Percentiles rank a stretch among this genome's conserved stretches.
phyloP scores from a whole-genome alignment of 345 rosid genomes.

The Draba incana region DNA sequence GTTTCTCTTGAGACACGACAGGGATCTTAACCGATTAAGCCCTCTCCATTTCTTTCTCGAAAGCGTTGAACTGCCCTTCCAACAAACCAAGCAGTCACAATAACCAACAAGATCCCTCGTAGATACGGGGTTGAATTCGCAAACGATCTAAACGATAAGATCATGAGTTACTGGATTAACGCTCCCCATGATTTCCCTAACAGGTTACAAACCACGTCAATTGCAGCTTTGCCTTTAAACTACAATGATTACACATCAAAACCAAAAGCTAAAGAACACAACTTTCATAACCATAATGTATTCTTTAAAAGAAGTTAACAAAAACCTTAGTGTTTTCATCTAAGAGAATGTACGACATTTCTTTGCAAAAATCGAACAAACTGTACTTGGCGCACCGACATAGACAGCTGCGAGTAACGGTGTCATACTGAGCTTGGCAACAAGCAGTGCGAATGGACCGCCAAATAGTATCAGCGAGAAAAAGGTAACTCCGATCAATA shows the following conservation, averaged over 20 bases:
- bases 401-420: constrained; percentile 96
- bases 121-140: constrained; percentile 96
- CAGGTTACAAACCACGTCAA: constrained; percentile 95
- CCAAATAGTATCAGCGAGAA: constrained; percentile 87
- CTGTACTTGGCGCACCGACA: constrained; percentile 98
- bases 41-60: constrained; percentile 93
- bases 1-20: constrained; percentile 54
- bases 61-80: constrained; percentile 72
- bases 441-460: constrained; percentile 69
- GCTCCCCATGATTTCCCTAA: constrained; percentile 98
- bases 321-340: constrained; percentile 98
- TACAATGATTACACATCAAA: constrained; percentile 42
- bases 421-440: constrained; percentile 80
- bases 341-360: constrained; percentile 94
- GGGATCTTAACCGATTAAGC: constrained; percentile 71
- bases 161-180: constrained; percentile 94
- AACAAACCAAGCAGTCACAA: constrained; percentile 83
- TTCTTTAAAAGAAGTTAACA: constrained; percentile 5
- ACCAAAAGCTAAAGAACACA: constrained; percentile 1
- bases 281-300: neutral
- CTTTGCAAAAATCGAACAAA: constrained; percentile 96
- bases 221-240: constrained; percentile 99
- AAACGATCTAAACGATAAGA: constrained; percentile 85
- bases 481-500: constrained; percentile 89
- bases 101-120: constrained; percentile 71